Evolutionary conservation across 805 yeast species (phyloP).

Genomic region (Candida tallmaniae): DNA sequence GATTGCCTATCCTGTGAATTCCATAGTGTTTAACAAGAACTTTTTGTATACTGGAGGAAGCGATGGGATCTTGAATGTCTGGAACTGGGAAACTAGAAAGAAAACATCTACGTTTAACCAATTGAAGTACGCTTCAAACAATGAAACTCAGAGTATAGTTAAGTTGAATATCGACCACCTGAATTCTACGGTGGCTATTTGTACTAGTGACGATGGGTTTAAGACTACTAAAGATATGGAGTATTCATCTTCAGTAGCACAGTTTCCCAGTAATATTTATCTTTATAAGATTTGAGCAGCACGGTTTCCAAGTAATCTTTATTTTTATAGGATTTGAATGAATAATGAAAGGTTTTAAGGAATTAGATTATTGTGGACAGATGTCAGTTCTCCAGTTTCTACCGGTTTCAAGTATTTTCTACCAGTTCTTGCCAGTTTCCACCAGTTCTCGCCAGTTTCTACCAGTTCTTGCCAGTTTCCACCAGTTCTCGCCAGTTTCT

Average conservation of each 20-base stretch:
- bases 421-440: too few relatives aligned
- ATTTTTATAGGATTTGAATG: too few relatives aligned
- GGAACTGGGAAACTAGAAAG: constrained; percentile 46
- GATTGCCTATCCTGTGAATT: constrained; percentile 50
- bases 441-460: too few relatives aligned
- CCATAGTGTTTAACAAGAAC: constrained; percentile 37
- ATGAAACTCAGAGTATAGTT: constrained; percentile 18
- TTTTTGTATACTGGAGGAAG: constrained; percentile 50
- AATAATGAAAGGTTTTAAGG: too few relatives aligned
- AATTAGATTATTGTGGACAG: too few relatives aligned
- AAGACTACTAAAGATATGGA: constrained; percentile 18
- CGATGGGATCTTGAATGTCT: constrained; percentile 46
- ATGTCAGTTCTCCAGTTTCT: too few relatives aligned
- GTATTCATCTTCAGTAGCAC: constrained; percentile 6
- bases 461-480: too few relatives aligned
- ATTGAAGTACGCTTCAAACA: constrained; percentile 5
- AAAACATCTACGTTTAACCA: constrained; percentile 34
- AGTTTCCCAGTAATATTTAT: constrained; percentile 19
- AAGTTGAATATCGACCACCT: constrained; percentile 10
- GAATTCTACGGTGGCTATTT: constrained; percentile 25
- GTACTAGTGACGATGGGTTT: constrained; percentile 41
- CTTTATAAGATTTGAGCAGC: too few relatives aligned
- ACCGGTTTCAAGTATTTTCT: too few relatives aligned
- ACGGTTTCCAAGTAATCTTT: too few relatives aligned
- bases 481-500: too few relatives aligned